Base-by-base conservation (phyloP, 2,329 filamentous ascomycete genomes). In the Trichoderma guizhouense region DNA sequence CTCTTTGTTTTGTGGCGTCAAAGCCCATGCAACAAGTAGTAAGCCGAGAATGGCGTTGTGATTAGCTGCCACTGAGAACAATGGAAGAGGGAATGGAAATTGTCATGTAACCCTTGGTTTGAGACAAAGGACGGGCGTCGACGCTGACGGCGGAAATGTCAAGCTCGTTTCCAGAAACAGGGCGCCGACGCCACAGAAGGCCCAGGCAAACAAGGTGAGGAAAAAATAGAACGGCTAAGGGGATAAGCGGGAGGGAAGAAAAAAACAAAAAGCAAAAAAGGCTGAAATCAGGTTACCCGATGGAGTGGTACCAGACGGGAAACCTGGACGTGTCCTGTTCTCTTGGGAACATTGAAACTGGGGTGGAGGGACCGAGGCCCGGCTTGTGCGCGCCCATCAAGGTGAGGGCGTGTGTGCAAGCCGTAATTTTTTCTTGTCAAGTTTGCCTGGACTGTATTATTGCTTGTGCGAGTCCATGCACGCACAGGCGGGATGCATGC, bases 131-230 rank as follows among this genome's bases (percentile, higher is more conserved):
- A 71, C 69, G 69, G 69, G 69, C 69, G 69, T 53, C 34, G 53
- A 60, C 36, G 69, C 69, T 71, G 69, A 71, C 64, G 21, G 64
- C 28, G 43, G 64, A 30, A 51, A 28, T 21, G 62, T 64, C 62
- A 39, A 62, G 60, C 24, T 18, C 32, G 28, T 14, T 39, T 68
- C 58, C 65, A 47, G 21, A 36, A 60, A 60, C 65, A 68, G 28
- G 55, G 65, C 30, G 36, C 26, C 65, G 65, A 34, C 65, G 7
- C 65, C 53, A 57, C 53, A 58, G 15, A 43, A 39, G 24, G 6
- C 28, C 36, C 36, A 24, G 21, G n/a, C 18, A 36, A 36, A 57
- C 6, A 7, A n/a, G 15, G n/a, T 32, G 26, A 32, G 58, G 24
- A 28, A 32, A 58, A 60, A n/a, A 60, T 65, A 65, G 28, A 64